Base-by-base conservation (phyloP, 805 yeast genomes). In the Yamadazyma ubonensis region DNA sequence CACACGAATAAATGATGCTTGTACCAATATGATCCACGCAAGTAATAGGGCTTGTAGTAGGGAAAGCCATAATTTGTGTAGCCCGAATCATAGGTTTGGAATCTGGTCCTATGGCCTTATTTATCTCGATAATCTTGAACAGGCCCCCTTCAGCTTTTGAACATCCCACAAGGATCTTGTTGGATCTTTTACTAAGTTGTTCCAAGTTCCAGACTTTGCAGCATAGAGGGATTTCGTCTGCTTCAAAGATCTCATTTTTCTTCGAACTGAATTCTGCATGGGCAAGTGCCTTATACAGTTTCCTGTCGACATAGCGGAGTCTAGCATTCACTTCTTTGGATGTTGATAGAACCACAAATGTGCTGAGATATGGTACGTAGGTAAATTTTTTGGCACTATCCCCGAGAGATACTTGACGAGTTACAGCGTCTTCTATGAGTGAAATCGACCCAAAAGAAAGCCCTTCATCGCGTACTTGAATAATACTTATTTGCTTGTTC, bases 391-490 rank as follows among this genome's bases (percentile, higher is more conserved):
- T 63, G 1, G 69, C 67, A 3, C 55, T 36, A n/a, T 66, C 72
- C 1, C 59, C 55, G 2, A 66, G 40, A 15, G 50, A 45, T 2
- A 65, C 39, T 43, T 63, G 72, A 28, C 53, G 55, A 6, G 60
- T 38, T 7, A 49, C 42, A 2, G 71, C 58, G 15, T 39, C 46
- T 25, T 42, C 48, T 29, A 55, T 56, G 2, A 60, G 46, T 4
- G 51, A 49, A 1, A 68, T 43, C 3, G 54, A 44, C 3, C 60
- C 62, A 3, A 61, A 25, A 6, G 57, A 51, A 8, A 69, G 36
- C 1, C 75, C 75, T 37, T 67, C 71, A 17, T 65, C 72, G 32
- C 70, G 46, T 4, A 63, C 44, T 18, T 44, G 28, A 4, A 44
- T n/a, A 6, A 42, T 10, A 6, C 22, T 8, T 12, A 11, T 16